These are phyloP conservation scores for Lachnellula occidentalis DNA, from an alignment of 2,329 filamentous ascomycete genomes.

Conservation along the genomic window DNA sequence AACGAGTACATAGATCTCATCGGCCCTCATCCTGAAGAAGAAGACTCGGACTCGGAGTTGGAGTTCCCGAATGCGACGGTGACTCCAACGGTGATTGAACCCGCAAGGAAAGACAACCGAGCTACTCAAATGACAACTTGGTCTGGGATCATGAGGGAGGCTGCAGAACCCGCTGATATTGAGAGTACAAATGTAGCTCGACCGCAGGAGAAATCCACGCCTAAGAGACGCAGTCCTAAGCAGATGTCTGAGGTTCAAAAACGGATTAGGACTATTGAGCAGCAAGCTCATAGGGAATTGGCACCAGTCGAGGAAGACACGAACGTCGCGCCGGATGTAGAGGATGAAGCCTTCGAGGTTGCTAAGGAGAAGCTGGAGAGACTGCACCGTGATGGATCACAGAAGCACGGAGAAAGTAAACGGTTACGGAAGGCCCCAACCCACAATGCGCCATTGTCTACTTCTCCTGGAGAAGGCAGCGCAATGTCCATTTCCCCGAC, in stretches of 20 bases:
- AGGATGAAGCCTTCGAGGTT: neutral
- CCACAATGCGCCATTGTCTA: no score
- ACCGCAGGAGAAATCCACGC: neutral
- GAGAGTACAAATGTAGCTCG: neutral
- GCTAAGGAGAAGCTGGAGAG: neutral
- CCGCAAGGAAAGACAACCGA: neutral
- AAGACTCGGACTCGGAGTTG: neutral
- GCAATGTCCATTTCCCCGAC: no score
- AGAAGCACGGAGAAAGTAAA: neutral
- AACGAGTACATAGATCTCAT: neutral
- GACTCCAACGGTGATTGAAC: neutral
- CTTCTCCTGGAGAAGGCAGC: no score
- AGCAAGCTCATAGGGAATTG: neutral
- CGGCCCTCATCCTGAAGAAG: neutral
- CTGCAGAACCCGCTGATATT: neutral
- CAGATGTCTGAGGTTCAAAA: neutral
- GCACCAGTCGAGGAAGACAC: neutral
- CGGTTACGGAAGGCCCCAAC: neutral
- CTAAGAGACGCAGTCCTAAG: neutral
- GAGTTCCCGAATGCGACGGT: neutral
- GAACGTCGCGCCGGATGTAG: neutral
- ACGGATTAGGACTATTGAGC: neutral
- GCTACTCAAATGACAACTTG: neutral
- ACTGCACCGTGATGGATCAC: neutral
- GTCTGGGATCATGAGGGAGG: neutral